Base-by-base conservation (phyloP, 192 early-diverging fungal genomes). In the Chytriomyces sp. region DNA sequence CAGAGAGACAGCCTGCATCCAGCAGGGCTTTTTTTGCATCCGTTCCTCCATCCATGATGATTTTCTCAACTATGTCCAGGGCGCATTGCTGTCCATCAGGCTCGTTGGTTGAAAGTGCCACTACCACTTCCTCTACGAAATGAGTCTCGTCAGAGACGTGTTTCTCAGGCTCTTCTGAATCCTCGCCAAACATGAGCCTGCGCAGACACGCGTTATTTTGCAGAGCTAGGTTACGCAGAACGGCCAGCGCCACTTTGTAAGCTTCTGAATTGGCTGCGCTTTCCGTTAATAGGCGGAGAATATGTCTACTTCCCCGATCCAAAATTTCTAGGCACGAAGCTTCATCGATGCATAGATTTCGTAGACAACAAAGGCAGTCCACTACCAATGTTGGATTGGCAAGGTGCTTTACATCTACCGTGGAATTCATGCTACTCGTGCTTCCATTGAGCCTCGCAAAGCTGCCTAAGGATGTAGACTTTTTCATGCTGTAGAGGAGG, bases 261-360 rank as follows among this genome's bases (percentile, higher is more conserved):
- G 19, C 14, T 10, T 36, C 10, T 17, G 70, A 41, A 22, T 59
- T 6, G 7, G 59, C 55, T 40, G 59, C 14, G 19, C n/a, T 60
- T 30, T 33, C 37, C 6, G 37, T 28, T 39, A 72, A 38, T 5
- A 72, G 6, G 22, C 38, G 31, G 14, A 61, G 70, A 34, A 72
- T 30, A 0, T 26, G 17, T 10, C 31, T 19, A 26, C 38, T 34
- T 17, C 58, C 70, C 12, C 22, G 34, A 19, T 49, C 19, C 5
- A 72, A 17, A 28, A 72, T 40, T 44, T 31, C 39, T 5, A 32
- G 17, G 58, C 70, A 72, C 12, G 70, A 14, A 3, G 19, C 10
- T 33, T 61, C 58, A 26, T 72, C 70, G 6, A 72, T 60, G 49
- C 58, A 59, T 8, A 72, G 59, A 38, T 72, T 72, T 10, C 70